These are phyloP conservation scores for Botrytis deweyae DNA, from an alignment of 2,329 filamentous ascomycete species.

Conservation along the genomic window DNA sequence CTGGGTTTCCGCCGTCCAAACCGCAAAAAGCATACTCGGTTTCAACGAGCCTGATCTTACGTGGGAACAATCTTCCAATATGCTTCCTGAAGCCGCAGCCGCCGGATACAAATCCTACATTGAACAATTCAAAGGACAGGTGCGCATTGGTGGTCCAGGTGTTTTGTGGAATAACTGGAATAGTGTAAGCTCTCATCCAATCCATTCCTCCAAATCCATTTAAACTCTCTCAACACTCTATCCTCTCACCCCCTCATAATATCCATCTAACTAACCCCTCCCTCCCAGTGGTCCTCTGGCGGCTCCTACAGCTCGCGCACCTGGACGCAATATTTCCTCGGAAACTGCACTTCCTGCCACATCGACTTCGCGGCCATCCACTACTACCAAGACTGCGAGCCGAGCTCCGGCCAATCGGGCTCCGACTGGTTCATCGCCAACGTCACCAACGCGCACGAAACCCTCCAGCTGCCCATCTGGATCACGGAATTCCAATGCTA, in stretches of 20 bases:
- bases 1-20: constrained; percentile 55
- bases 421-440: constrained; percentile 45
- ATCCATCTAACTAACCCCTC: constrained; percentile 33
- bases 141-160: constrained; percentile 45
- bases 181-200: constrained; percentile 1
- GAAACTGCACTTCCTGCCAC: constrained; percentile 42
- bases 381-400: constrained; percentile 45
- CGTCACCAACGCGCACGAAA: constrained; percentile 41
- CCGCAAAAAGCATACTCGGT: constrained; percentile 56
- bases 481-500: constrained; percentile 46
- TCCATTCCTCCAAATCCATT: not conserved
- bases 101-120: constrained; percentile 43
- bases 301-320: constrained; percentile 41
- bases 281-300: constrained; percentile 32
- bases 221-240: not conserved
- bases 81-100: constrained; percentile 40
- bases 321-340: constrained; percentile 46
- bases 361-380: constrained; percentile 48
- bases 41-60: constrained; percentile 69
- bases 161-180: constrained; percentile 40
- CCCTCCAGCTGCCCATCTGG: constrained; percentile 43
- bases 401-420: constrained; percentile 32
- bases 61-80: constrained; percentile 52
- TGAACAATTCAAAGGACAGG: constrained; percentile 43
- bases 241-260: no score